Conservation (phyloP, 139 green algal species). For the Coccomyxa sp. region DNA sequence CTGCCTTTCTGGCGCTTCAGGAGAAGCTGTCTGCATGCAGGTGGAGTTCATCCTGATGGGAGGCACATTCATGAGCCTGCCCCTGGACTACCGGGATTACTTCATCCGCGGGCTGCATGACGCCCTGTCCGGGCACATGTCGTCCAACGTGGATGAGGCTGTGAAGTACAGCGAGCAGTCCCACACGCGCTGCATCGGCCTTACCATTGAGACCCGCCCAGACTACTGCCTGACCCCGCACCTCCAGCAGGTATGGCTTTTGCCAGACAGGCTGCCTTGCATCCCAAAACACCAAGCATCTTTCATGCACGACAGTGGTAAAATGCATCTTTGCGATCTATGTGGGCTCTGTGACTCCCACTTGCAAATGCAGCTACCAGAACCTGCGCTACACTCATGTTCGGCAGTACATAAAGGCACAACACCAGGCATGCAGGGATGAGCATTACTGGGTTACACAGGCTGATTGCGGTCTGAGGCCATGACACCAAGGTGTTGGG, state of each 20-base stretch:
- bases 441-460: no score
- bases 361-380: no score
- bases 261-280: no score
- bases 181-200: conserved; percentile 87
- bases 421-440: no score
- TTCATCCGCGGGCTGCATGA: conserved; percentile 96
- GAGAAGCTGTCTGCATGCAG: conserved; percentile 15
- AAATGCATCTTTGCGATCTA: neutral
- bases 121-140: conserved; percentile 80
- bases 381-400: no score
- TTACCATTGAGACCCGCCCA: conserved; percentile 97
- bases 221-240: conserved; percentile 85
- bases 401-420: no score
- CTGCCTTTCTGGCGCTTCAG: neutral
- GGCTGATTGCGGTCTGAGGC: no score
- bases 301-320: no score
- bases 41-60: conserved; percentile 99
- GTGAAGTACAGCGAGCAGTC: conserved; percentile 39
- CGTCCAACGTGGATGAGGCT: conserved; percentile 56
- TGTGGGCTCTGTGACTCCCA: neutral
- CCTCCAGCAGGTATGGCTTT: conserved; percentile 28
- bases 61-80: conserved; percentile 98
- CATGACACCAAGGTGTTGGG: no score
- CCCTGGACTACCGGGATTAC: conserved; percentile 93
- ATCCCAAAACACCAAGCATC: no score